phyloP scores from a whole-genome alignment of 306 rosid species.

The Luffa acutangula region DNA sequence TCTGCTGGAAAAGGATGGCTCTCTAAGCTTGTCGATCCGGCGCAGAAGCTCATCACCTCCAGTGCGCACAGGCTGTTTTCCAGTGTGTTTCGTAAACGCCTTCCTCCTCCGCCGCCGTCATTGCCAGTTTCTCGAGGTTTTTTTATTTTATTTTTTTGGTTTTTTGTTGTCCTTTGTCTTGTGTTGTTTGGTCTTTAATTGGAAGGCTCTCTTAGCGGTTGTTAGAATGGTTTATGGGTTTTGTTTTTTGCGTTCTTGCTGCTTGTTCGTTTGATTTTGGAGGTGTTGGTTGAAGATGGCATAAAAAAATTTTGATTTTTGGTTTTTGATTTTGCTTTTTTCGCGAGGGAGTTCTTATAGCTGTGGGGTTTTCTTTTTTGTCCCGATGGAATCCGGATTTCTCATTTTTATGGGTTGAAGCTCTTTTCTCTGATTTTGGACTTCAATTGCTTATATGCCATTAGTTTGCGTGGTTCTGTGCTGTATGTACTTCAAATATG shows the following conservation, averaged over 20 bases:
- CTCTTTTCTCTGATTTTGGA: not conserved
- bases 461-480: not conserved
- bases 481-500: not conserved
- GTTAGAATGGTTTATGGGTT: not conserved
- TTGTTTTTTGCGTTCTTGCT: not conserved
- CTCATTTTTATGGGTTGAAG: not conserved
- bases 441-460: not conserved
- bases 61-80: slow-evolving; percentile 66
- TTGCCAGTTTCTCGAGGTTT: slow-evolving; percentile 7
- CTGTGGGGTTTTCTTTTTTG: not conserved
- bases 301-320: not conserved
- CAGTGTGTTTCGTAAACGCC: slow-evolving; percentile 56
- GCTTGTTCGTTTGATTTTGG: not conserved
- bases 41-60: slow-evolving; percentile 55
- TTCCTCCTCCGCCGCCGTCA: slow-evolving; percentile 45
- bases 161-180: not conserved
- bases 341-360: not conserved
- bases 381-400: not conserved
- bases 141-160: not conserved
- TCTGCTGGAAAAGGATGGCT: slow-evolving; percentile 55
- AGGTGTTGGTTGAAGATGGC: not conserved
- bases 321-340: not conserved
- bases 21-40: slow-evolving; percentile 84
- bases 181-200: not conserved
- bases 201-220: not conserved